Evolutionary conservation across 169 alveolate species (phyloP), one percentile per base, ranked within the genome.

Genomic region (Neospora caninum): DNA sequence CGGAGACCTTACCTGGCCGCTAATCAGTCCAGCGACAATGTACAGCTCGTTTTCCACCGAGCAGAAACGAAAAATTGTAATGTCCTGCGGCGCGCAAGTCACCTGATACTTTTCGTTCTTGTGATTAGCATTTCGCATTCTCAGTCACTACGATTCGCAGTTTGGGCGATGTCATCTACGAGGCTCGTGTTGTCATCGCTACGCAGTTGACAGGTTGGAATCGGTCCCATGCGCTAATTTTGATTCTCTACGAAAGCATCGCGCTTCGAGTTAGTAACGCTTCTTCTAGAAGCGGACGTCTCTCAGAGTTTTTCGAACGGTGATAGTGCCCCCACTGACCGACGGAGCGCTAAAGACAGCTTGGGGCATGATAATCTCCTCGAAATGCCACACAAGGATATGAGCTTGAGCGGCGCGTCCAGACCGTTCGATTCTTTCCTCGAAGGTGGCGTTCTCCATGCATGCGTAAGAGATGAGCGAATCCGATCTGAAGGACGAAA

Each of bases 11-110:
- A 91, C 94, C 84, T 91, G 94, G n/a, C 94, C 94, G 39, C 41
- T 91, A 20, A 91, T 70, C 43, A 91, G 78, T 25, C 94, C 94
- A 10, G 94, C 94, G 45, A 80, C 94, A 64, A 91, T 36, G 91
- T 80, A 91, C 36, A 80, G 69, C 70, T 73, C 38, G 69, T 49
- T 80, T 18, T 91, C 43, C 43, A 73, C 84, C 25, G 1, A 41
- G 84, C 84, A 73, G 27, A 31, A 34, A 9, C 43, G 27, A 43
- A 73, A 73, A 13, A 73, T 36, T n/a, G 42, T 73, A n/a, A 36
- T 27, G 25, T 73, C 84, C 84, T 73, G 42, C 42, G 84, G 27
- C 25, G n/a, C n/a, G 34, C 73, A 64, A 64, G 58, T 7, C 58
- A 49, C 4, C 58, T 13, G 13, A 49, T 4, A 49, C 22, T 49